phyloP scores from a whole-genome alignment of 495 filamentous ascomycete genomes.

The Emericellopsis terricola region DNA sequence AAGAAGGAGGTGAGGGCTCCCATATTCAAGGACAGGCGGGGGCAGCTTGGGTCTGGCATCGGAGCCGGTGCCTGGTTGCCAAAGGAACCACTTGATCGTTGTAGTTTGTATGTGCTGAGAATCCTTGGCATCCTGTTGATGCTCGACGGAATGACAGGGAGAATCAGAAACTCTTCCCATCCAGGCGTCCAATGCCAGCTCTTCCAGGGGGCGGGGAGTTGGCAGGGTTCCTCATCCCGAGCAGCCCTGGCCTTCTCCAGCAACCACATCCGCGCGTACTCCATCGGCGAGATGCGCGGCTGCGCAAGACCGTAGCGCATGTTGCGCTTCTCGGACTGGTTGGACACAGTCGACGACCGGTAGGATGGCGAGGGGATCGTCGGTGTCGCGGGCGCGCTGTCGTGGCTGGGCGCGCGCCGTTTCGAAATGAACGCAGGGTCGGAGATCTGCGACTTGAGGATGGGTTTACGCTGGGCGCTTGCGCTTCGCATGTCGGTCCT shows the following conservation, averaged over 20 bases:
- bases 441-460: background rate
- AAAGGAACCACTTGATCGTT: too few relatives aligned
- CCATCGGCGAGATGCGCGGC: constrained; percentile 1
- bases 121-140: constrained; percentile 1
- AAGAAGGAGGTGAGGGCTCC: background rate
- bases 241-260: background rate
- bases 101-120: too few relatives aligned
- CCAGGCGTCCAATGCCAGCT: constrained; percentile 1
- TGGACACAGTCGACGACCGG: too few relatives aligned
- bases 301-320: constrained; percentile 1
- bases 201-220: constrained; percentile 1
- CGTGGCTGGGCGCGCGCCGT: too few relatives aligned
- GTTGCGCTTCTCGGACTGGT: background rate
- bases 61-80: too few relatives aligned
- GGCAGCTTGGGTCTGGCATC: too few relatives aligned
- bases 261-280: background rate
- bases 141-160: background rate
- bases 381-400: too few relatives aligned
- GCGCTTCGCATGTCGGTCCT: background rate
- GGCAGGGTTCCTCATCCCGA: background rate
- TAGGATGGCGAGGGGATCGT: too few relatives aligned
- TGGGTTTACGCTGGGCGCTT: too few relatives aligned
- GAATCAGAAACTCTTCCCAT: constrained; percentile 1
- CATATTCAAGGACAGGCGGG: constrained; percentile 1
- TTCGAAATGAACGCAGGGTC: background rate